Base-by-base conservation (phyloP, 2,329 filamentous ascomycete species). In the Aureobasidium mangrovei region DNA sequence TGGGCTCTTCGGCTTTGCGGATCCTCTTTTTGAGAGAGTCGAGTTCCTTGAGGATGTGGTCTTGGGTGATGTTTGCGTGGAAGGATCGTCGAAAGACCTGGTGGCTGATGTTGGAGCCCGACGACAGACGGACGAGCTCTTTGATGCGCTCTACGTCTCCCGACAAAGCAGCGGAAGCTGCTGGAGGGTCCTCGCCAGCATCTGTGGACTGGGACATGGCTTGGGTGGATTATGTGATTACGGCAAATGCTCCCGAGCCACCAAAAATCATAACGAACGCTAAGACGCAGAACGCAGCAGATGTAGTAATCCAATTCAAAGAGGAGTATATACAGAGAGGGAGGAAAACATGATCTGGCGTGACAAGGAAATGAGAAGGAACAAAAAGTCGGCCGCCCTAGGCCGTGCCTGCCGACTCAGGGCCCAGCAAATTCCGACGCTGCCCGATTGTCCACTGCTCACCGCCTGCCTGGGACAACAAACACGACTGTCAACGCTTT, bases 141-240 rank as follows among this genome's bases (percentile, higher is more conserved):
- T 60, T 60, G 48, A 60, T 60, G 12, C 52, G 58, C 10, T 60
- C 58, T 28, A 60, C 54, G 31, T 60, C 55, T 35, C 53, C 49
- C 5, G 45, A 43, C 27, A 57, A 55, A 24, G 57, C 38, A 9
- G 51, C 18, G 27, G 49, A 18, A 32, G 53, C 49, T 40, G 35
- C 51, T 27, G 41, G 32, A 12, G 33, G 32, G 12, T 32, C 38
- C 33, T 52, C 39, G 47, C 39, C 47, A 28, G 48, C 51, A 26
- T 56, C 56, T 9, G 27, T 53, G 31, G 53, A 54, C n/a, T 39
- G 36, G 31, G 49, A 53, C 49, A 53, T 53, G 49, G 24, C 47
- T 27, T 18, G 39, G 3, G n/a, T 33, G 39, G 41, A 12, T 36
- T 33, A 36, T 43, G 40, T 24, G 40, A 3, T 41, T 35, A 51